Conservation (phyloP, 371 early-diverging fungal genomes). For the Haplosporangium sp. region DNA sequence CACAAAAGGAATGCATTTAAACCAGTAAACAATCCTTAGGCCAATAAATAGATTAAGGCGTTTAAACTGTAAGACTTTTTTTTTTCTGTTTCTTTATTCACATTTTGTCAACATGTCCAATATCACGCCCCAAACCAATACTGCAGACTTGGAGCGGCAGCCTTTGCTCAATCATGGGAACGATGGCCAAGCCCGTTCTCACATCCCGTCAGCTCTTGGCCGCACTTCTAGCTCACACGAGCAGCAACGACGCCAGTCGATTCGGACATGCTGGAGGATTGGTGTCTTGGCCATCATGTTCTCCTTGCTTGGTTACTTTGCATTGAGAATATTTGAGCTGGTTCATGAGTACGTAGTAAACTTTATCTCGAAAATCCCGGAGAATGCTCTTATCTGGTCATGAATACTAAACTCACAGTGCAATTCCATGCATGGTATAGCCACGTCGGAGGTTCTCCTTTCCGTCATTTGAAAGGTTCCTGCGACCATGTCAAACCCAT, state of each 20-base stretch:
- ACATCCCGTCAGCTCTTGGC: slow-evolving; percentile 27
- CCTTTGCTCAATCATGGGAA: slow-evolving; percentile 19
- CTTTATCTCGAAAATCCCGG: neutral
- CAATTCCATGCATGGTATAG: slow-evolving; percentile 1
- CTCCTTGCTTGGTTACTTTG: slow-evolving; percentile 20
- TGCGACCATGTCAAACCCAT: slow-evolving; percentile 60
- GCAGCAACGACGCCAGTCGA: slow-evolving; percentile 7
- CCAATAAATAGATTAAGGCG: neutral
- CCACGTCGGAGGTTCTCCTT: slow-evolving; percentile 13
- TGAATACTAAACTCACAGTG: neutral
- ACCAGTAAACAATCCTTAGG: neutral
- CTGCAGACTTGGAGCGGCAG: slow-evolving; percentile 46
- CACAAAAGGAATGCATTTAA: slow-evolving; percentile 17
- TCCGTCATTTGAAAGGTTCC: slow-evolving; percentile 52
- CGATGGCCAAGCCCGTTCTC: slow-evolving; percentile 29
- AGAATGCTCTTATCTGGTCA: neutral
- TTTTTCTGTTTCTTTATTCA: neutral
- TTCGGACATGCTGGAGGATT: slow-evolving; percentile 30
- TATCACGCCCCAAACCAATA: slow-evolving; percentile 14
- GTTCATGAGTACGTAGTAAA: slow-evolving; percentile 11
- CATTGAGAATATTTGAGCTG: slow-evolving; percentile 17
- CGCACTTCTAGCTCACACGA: slow-evolving; percentile 13
- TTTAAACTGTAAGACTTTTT: neutral
- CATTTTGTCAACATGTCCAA: neutral
- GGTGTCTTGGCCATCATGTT: slow-evolving; percentile 28